Conservation (phyloP, 2,329 filamentous ascomycete species). For the Cladosporium sp. region DNA sequence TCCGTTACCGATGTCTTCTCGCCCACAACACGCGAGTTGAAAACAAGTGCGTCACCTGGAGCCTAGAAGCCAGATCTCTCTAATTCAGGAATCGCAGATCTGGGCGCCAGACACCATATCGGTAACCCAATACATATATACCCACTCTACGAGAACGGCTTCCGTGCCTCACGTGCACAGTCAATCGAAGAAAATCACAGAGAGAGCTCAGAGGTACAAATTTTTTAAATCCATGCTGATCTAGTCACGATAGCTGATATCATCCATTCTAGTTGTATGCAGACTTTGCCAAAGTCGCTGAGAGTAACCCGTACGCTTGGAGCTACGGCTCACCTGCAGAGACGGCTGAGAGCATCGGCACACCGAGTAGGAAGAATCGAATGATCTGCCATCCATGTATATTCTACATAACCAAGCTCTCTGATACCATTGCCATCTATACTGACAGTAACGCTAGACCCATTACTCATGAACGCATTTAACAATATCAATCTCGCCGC, state of each 20-base stretch:
- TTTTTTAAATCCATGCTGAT: too few species aligned
- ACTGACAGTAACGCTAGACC: conserved; percentile 45
- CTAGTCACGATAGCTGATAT: neutral
- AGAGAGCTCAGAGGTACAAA: conserved; percentile 47
- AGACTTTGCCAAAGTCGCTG: conserved; percentile 55
- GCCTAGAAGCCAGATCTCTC: conserved; percentile 6
- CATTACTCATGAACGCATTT: conserved; percentile 67
- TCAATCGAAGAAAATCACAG: conserved; percentile 51
- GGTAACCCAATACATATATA: conserved; percentile 65
- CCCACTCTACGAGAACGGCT: conserved; percentile 62
- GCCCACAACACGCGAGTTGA: conserved; percentile 45
- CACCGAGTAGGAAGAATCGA: conserved; percentile 53
- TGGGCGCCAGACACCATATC: conserved; percentile 55
- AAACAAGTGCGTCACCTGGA: conserved; percentile 19
- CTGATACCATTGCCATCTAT: neutral
- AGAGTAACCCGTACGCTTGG: conserved; percentile 54
- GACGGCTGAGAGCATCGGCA: conserved; percentile 50
- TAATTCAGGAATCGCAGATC: conserved; percentile 36
- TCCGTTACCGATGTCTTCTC: conserved; percentile 47
- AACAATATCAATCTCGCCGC: conserved; percentile 63
- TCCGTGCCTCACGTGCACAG: conserved; percentile 55
- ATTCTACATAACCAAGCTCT: conserved; percentile 22
- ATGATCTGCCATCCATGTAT: conserved; percentile 67
- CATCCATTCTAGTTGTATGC: conserved; percentile 48
- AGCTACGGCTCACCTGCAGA: conserved; percentile 46